A percentile compares a stretch with the other conserved stretches of the same genome.
These are phyloP conservation scores for Cornus kousa DNA, from an alignment of 148 eudicot species.

Conservation along the genomic window DNA sequence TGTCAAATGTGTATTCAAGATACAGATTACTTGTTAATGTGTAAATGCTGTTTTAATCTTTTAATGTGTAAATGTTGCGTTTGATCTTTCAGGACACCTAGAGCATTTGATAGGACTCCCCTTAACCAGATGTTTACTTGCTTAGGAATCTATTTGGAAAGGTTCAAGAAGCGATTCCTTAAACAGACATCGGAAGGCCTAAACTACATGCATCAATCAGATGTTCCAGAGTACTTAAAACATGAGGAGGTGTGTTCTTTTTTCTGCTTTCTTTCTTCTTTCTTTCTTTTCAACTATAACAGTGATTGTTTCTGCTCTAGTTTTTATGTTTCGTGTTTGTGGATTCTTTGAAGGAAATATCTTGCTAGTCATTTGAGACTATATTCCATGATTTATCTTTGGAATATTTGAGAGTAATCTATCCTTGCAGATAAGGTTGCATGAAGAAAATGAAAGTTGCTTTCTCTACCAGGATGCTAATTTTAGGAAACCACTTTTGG, in stretches of 20 bases:
- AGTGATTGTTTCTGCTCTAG: neutral
- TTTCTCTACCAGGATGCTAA: constrained; percentile 73
- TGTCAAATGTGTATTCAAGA: no score
- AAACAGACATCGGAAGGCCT: constrained; percentile 80
- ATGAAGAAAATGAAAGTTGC: constrained; percentile 95
- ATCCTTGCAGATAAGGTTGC: constrained; percentile 69
- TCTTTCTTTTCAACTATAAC: neutral
- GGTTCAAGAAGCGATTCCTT: constrained; percentile 63
- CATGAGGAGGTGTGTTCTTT: constrained; percentile 77
- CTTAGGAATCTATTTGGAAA: constrained; percentile 66
- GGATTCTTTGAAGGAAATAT: neutral
- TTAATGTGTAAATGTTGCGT: no score
- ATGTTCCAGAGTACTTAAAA: constrained; percentile 93
- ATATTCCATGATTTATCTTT: neutral
- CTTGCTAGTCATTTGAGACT: neutral
- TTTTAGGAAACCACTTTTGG: constrained; percentile 78
- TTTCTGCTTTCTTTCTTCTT: neutral
- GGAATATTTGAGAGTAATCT: constrained; percentile 20
- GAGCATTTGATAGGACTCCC: constrained; percentile 93
- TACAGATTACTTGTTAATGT: no score
- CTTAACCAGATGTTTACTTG: constrained; percentile 97
- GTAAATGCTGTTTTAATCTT: no score
- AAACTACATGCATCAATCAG: constrained; percentile 91
- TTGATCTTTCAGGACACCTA: constrained; percentile 65
- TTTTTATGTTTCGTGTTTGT: neutral